These are phyloP conservation scores for Salix viminalis DNA, from an alignment of 345 rosid genomes.

Conservation along the genomic window DNA sequence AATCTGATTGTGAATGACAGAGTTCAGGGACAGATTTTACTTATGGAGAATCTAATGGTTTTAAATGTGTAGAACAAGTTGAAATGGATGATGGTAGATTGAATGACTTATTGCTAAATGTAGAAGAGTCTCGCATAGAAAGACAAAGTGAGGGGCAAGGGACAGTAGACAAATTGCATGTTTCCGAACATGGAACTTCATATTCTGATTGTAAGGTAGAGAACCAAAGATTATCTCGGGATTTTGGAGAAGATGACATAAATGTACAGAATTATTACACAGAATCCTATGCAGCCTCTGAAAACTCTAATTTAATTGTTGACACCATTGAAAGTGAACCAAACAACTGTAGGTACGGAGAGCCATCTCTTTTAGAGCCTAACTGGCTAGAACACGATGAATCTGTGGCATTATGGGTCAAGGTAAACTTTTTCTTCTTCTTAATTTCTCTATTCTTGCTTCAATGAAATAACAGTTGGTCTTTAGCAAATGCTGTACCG, in stretches of 20 bases:
- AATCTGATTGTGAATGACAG: constrained; percentile 41
- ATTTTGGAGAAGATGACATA: constrained; percentile 45
- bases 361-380: constrained; percentile 53
- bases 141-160: constrained; percentile 32
- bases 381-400: constrained; percentile 82
- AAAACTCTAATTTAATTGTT: constrained; percentile 38
- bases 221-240: constrained; percentile 44
- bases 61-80: constrained; percentile 35
- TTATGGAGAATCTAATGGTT: constrained; percentile 31
- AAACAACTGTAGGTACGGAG: constrained; percentile 48
- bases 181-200: constrained; percentile 42
- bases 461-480: background rate
- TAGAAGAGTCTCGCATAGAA: constrained; percentile 31
- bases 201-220: constrained; percentile 41
- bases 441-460: background rate
- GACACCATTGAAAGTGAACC: constrained; percentile 51
- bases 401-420: constrained; percentile 92
- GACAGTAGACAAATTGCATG: constrained; percentile 27
- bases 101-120: constrained; percentile 32
- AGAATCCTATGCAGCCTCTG: constrained; percentile 38
- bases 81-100: constrained; percentile 32
- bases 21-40: constrained; percentile 26
- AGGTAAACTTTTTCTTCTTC: constrained; percentile 46
- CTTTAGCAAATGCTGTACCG: background rate
- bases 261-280: constrained; percentile 34